Conservation (phyloP, 2,329 filamentous ascomycete species). For the Exophiala lecanii-corni region DNA sequence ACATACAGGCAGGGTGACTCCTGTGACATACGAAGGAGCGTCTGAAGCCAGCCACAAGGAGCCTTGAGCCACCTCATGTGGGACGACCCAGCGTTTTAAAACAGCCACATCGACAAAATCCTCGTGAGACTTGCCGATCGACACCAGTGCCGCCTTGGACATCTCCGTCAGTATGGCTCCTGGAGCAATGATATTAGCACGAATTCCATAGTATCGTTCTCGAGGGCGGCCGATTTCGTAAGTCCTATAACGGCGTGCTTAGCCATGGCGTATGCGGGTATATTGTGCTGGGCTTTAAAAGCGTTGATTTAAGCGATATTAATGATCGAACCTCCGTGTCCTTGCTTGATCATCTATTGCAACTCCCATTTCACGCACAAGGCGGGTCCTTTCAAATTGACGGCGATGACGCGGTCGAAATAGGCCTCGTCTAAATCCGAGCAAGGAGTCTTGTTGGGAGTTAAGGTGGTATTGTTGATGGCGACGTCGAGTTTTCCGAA, state of each 20-base stretch:
- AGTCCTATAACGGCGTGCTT: conserved; percentile 43
- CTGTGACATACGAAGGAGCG: conserved; percentile 31
- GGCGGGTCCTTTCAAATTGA: conserved; percentile 38
- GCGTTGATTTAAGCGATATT: conserved; percentile 42
- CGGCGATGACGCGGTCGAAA: conserved; percentile 36
- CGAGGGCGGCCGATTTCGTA: conserved; percentile 36
- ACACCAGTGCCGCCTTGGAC: conserved; percentile 13
- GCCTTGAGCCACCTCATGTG: conserved; percentile 33
- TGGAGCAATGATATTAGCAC: conserved; percentile 32
- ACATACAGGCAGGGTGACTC: conserved; percentile 30
- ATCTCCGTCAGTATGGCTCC: conserved; percentile 4
- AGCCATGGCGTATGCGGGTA: conserved; percentile 38
- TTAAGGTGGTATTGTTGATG: conserved; percentile 9
- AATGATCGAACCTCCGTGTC: conserved; percentile 37
- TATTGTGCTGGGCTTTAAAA: conserved; percentile 23
- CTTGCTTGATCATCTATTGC: conserved; percentile 37
- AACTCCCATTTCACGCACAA: conserved; percentile 38
- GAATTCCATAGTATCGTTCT: conserved; percentile 31
- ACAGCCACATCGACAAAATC: conserved; percentile 18
- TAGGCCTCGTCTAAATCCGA: conserved; percentile 39
- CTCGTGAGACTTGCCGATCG: conserved; percentile 20
- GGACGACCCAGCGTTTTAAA: conserved; percentile 8
- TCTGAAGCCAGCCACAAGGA: conserved; percentile 34
- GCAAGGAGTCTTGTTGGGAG: conserved; percentile 23
- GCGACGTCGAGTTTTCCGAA: conserved; percentile 19